Evolutionary conservation across 352 stramenopile genomes (phyloP), one percentile per base, ranked within the genome.

Genomic region (Sclerospora graminicola): DNA sequence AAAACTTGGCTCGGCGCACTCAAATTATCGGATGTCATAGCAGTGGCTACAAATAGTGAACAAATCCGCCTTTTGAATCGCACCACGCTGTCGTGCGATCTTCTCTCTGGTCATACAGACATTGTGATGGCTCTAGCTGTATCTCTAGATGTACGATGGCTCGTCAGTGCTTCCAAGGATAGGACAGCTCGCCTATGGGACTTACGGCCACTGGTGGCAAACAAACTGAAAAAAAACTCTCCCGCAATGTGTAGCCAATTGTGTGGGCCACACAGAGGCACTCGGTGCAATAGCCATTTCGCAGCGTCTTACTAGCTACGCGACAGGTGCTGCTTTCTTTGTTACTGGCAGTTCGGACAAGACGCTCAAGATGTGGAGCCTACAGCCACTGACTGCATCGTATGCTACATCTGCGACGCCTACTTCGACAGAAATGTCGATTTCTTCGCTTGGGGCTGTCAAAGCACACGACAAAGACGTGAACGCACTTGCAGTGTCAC

Each of bases 301-400:
- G 2, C 84, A 89, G 48, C 96, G 96, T 48, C 38, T 54, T 8
- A 60, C 63, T 10, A 69, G 76, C 35, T 94, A 84, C 34, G 46
- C 64, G 5, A 82, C 74, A 27, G 89, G 82, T 40, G 64, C 78
- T 38, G 87, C 85, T 5, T 98, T 98, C 70, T 95, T 94, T 51
- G 82, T 98, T 11, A 97, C 92, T n/a, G 95, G 89, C 9, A 97
- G 86, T 48, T 80, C 89, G 20, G 96, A 99, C 77, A 88, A 95
- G 62, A 98, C 96, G 26, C 72, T 99, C 18, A 99, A 99, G 70
- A 76, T 97, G 64, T 99, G 95, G 94, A 90, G 88, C 46, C 61
- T 99, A 14, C 74, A 83, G 68, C 69, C 59, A 44, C 77, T 87
- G 23, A 57, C 65, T 14, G 50, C 38, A 5, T 45, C 48, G 13